These are phyloP conservation scores for Theileria orientalis DNA, from an alignment of 169 alveolate species.

Conservation along the genomic window DNA sequence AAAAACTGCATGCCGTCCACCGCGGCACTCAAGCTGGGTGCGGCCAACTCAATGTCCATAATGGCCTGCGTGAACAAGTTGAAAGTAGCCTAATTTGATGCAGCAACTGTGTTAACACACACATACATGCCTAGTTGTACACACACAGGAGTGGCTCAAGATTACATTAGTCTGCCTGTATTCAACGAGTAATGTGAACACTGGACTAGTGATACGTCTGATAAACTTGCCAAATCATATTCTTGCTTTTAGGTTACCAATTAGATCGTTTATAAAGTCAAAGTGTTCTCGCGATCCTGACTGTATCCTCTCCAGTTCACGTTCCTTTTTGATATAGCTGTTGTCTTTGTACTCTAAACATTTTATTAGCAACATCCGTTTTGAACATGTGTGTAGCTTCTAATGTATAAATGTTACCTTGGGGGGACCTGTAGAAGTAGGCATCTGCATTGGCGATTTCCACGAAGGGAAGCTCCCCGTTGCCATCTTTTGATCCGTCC, in stretches of 20 bases:
- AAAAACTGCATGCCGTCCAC: conserved; percentile 53
- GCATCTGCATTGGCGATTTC: conserved; percentile 16
- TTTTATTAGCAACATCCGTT: not conserved
- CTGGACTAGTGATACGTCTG: too few relatives aligned
- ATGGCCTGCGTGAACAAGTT: conserved; percentile 52
- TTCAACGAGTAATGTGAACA: too few relatives aligned
- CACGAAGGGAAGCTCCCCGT: conserved; percentile 14
- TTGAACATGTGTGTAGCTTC: too few relatives aligned
- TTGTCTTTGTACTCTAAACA: conserved; percentile 2
- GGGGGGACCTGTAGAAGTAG: conserved; percentile 9
- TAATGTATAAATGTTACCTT: not conserved
- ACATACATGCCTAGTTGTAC: too few relatives aligned
- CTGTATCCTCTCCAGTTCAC: conserved; percentile 9
- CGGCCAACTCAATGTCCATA: conserved; percentile 54
- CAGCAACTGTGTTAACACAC: too few relatives aligned
- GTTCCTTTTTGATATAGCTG: conserved; percentile 1
- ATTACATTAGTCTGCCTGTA: too few relatives aligned
- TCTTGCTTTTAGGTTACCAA: not conserved
- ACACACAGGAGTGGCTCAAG: too few relatives aligned
- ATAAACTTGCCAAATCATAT: not conserved
- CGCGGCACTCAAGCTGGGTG: conserved; percentile 63
- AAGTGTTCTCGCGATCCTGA: not conserved
- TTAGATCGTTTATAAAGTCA: not conserved
- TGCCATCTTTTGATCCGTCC: conserved; percentile 9
- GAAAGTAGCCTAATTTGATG: too few relatives aligned